phyloP scores from a whole-genome alignment of 352 stramenopile genomes.

The Thalassiosira exigua region DNA sequence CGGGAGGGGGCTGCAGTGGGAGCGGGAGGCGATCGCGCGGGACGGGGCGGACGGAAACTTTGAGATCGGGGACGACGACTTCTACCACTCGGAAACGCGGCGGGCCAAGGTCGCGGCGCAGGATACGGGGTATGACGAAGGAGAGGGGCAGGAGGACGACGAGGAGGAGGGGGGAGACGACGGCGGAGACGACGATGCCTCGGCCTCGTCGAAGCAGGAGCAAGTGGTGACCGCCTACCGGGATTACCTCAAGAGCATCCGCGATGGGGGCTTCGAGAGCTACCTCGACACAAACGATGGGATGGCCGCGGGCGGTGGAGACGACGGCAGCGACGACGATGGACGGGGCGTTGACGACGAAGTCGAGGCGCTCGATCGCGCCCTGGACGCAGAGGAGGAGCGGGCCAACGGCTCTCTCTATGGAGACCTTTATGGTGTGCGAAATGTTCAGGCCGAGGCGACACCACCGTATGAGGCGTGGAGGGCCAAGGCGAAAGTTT shows the following conservation, averaged over 20 bases:
- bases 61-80: constrained; percentile 35
- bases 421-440: constrained; percentile 39
- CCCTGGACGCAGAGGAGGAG: constrained; percentile 42
- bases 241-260: constrained; percentile 54
- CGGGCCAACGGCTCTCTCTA: constrained; percentile 25
- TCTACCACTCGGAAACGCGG: constrained; percentile 7
- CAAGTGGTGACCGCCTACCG: constrained; percentile 48
- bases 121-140: constrained; percentile 19
- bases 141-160: constrained; percentile 24
- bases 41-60: constrained; percentile 29
- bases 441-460: constrained; percentile 15
- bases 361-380: constrained; percentile 1
- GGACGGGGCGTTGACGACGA: constrained; percentile 15
- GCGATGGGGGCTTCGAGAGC: constrained; percentile 49
- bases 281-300: constrained; percentile 25
- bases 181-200: constrained; percentile 6
- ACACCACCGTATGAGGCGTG: constrained; percentile 33
- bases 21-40: constrained; percentile 30
- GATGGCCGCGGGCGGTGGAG: neutral
- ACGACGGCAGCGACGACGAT: neutral
- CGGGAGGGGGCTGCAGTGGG: constrained; percentile 25
- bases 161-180: constrained; percentile 24
- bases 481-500: constrained; percentile 30
- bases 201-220: constrained; percentile 19
- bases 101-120: neutral